A percentile compares a stretch with the other conserved stretches of the same genome.
These are phyloP conservation scores for Calonectria honghensis DNA, from an alignment of 2,329 filamentous ascomycete species.

Conservation along the genomic window DNA sequence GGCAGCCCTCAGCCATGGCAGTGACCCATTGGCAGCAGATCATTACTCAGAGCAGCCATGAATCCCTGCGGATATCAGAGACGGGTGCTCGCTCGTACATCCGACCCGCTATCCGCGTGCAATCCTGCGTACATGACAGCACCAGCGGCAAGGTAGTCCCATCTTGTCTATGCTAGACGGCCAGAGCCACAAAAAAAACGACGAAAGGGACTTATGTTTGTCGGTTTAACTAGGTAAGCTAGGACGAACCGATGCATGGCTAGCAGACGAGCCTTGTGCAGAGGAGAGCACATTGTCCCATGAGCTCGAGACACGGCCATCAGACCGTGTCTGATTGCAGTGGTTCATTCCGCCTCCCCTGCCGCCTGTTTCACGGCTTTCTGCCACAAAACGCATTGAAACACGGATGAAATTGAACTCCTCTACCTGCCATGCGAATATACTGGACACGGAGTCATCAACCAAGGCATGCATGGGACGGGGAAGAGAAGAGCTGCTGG, in stretches of 20 bases:
- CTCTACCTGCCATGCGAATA: not conserved
- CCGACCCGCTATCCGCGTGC: constrained; percentile 35
- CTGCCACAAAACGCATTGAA: constrained; percentile 17
- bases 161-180: too few species aligned
- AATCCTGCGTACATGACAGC: constrained; percentile 30
- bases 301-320: constrained; percentile 36
- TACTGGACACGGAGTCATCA: too few species aligned
- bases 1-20: constrained; percentile 31
- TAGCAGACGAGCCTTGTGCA: not conserved
- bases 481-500: constrained; percentile 19
- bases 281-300: constrained; percentile 21
- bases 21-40: constrained; percentile 34
- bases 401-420: constrained; percentile 19
- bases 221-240: not conserved
- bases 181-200: too few species aligned
- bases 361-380: constrained; percentile 37
- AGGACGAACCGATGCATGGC: constrained; percentile 17
- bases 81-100: constrained; percentile 35
- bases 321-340: constrained; percentile 37
- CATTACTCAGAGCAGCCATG: constrained; percentile 7
- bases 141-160: not conserved
- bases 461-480: not conserved
- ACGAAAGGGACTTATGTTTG: not conserved
- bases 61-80: constrained; percentile 28
- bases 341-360: constrained; percentile 23